phyloP scores from a whole-genome alignment of 257 asterid species.

The Mitragyna speciosa region DNA sequence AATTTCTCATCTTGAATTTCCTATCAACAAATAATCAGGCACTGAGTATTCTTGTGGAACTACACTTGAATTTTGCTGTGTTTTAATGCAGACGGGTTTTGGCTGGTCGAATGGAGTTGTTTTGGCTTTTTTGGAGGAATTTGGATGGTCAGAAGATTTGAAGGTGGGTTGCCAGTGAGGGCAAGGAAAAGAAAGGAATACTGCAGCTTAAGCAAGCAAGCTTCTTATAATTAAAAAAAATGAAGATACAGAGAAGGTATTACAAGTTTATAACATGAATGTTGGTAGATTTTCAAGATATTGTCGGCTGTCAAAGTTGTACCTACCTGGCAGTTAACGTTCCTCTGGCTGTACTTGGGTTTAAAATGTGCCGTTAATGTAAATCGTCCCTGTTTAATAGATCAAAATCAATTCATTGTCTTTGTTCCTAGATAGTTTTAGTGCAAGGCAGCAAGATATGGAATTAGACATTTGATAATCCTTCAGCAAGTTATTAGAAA shows the following conservation, averaged over 20 bases:
- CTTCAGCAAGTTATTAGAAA: not conserved
- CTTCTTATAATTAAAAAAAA: not conserved
- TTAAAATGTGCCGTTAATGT: not conserved
- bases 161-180: constrained; percentile 45
- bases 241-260: no score
- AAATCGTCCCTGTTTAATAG: not conserved
- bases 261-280: not conserved
- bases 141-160: constrained; percentile 72
- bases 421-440: not conserved
- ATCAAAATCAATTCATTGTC: not conserved
- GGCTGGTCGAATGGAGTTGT: constrained; percentile 98
- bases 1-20: not conserved
- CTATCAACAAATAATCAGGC: not conserved
- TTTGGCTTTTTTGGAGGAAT: constrained; percentile 81
- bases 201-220: not conserved
- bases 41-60: not conserved
- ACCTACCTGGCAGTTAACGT: no score
- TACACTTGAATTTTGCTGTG: not conserved
- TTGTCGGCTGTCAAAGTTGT: not conserved
- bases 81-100: constrained; percentile 74
- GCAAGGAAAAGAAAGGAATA: not conserved
- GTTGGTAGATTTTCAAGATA: not conserved
- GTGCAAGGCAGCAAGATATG: constrained; percentile 2
- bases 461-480: not conserved
- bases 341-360: not conserved